These are phyloP conservation scores for Penicillium subrubescens DNA, from an alignment of 495 filamentous ascomycete genomes.

Conservation along the genomic window DNA sequence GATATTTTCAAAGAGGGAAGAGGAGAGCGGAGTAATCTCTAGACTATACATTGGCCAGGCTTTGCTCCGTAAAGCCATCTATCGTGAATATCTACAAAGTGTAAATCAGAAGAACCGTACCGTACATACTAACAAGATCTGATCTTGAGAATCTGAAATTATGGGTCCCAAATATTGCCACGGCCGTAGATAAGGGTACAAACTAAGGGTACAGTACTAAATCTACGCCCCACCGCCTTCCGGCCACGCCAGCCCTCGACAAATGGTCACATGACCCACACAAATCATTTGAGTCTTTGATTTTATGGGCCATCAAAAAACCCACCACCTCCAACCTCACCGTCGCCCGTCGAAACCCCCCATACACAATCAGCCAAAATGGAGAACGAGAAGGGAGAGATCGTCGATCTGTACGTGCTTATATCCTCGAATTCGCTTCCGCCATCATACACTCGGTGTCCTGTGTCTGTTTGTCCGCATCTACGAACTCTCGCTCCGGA, in stretches of 20 bases:
- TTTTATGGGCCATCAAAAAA: constrained; percentile 31
- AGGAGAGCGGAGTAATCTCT: constrained; percentile 34
- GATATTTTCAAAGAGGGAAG: constrained; percentile 44
- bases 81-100: not conserved
- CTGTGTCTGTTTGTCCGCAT: constrained; percentile 25
- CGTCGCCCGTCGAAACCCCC: constrained; percentile 45
- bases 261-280: constrained; percentile 57
- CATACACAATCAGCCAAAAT: constrained; percentile 61
- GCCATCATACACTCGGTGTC: constrained; percentile 16
- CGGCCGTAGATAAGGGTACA: constrained; percentile 3
- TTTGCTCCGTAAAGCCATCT: not conserved
- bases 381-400: constrained; percentile 98
- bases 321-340: constrained; percentile 41
- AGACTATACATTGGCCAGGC: constrained; percentile 9
- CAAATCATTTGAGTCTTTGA: constrained; percentile 36
- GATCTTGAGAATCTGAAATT: not conserved
- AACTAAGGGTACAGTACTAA: no score
- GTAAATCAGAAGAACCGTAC: not conserved
- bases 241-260: constrained; percentile 39
- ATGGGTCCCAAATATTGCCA: constrained; percentile 26
- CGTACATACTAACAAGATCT: not conserved
- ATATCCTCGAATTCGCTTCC: constrained; percentile 11
- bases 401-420: constrained; percentile 90
- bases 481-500: constrained; percentile 14
- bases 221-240: constrained; percentile 17